Base-by-base conservation (phyloP, 768 basidiomycete species). In the Leccinum subgranulosum region DNA sequence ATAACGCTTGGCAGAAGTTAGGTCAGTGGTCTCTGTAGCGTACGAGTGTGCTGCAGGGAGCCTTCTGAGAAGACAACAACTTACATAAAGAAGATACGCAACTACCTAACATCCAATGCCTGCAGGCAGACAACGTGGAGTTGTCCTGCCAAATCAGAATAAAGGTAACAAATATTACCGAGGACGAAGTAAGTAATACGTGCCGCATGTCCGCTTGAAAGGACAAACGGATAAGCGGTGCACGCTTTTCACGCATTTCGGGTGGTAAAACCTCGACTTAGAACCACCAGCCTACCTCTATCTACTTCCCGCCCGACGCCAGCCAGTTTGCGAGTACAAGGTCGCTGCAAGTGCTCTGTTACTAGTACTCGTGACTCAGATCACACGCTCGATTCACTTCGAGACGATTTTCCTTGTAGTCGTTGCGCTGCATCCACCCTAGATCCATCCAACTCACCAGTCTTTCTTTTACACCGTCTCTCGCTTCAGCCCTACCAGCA, bases 61-160 rank as follows among this genome's bases (percentile, higher is more conserved):
- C 51, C 51, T 54, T 56, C 48, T 51, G 43, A 55, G 60, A 58
- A 64, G 60, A 54, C 41, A 34, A 43, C 51, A 48, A 53, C 50
- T 78, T 79, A 82, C 78, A 73, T 79, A 81, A 82, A 71, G 69
- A 65, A 67, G 74, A 67, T 67, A 74, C 74, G 70, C 61, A 73
- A 69, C 53, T 60, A 63, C 64, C 61, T 54, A 76, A 77, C 77
- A 73, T 70, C 66, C 61, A 66, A 69, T 81, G 85, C 86, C 85
- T 87, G 84, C 84, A 87, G 86, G 86, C 86, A 84, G 74, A 77
- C 79, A 86, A 86, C 86, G 86, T 88, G 81, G 73, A 74, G 72
- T 76, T 72, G 73, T 76, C 62, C 56, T 72, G 57, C 70, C 72
- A 67, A 72, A 83, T 84, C 81, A 80, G 82, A 86, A 58, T 54